Evolutionary conservation across 495 filamentous ascomycete species (phyloP).

Genomic region (Talaromyces ruber): DNA sequence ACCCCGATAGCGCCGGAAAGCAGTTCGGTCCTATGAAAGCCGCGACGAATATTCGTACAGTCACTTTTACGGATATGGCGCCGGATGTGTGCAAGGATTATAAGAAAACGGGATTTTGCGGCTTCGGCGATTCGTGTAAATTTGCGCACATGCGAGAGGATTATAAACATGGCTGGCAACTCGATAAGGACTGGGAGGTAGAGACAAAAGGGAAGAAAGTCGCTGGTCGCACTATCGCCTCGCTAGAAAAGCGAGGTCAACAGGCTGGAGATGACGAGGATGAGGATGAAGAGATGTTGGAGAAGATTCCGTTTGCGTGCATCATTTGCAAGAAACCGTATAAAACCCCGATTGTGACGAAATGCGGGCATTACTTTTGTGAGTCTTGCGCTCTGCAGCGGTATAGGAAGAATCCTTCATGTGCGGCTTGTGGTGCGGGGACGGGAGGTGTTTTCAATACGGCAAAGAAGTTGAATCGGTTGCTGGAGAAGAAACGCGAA

Average conservation of each 20-base stretch:
- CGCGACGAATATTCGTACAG: constrained; percentile 80
- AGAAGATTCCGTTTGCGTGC: constrained; percentile 92
- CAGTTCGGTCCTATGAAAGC: constrained; percentile 81
- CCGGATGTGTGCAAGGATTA: constrained; percentile 97
- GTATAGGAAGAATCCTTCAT: constrained; percentile 74
- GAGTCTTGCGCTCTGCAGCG: constrained; percentile 76
- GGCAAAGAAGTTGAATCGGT: constrained; percentile 71
- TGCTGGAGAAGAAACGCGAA: constrained; percentile 78
- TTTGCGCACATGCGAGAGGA: constrained; percentile 82
- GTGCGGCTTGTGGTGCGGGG: constrained; percentile 74
- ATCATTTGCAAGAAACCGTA: constrained; percentile 83
- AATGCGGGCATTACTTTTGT: constrained; percentile 95
- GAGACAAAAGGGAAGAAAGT: constrained; percentile 66
- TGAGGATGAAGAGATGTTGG: constrained; percentile 66
- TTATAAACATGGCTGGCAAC: constrained; percentile 89
- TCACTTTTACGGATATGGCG: constrained; percentile 84
- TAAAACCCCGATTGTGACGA: constrained; percentile 74
- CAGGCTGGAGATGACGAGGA: constrained; percentile 49
- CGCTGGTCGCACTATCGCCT: constrained; percentile 53
- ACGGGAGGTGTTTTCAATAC: constrained; percentile 87
- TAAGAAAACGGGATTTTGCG: constrained; percentile 80
- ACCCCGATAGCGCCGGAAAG: constrained; percentile 65
- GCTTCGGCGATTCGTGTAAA: constrained; percentile 69
- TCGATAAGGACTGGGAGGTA: constrained; percentile 90
- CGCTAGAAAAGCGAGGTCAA: constrained; percentile 35